Conservation (phyloP, 164 flowering plant species). For the Taxillus chinensis region DNA sequence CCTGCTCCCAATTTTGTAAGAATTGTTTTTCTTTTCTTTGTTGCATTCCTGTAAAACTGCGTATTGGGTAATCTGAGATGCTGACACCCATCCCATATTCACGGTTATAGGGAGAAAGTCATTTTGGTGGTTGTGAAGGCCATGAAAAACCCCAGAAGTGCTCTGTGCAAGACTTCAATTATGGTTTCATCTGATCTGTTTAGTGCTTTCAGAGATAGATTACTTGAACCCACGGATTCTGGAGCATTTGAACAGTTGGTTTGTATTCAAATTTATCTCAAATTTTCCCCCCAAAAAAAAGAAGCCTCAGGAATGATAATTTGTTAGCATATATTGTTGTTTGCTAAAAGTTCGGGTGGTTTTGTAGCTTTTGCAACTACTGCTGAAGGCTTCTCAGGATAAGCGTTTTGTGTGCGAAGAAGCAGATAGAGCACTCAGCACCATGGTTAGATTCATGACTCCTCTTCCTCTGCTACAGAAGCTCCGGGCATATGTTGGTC, state of each 20-base stretch:
- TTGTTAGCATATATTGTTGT: neutral
- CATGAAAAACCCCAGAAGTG: constrained; percentile 95
- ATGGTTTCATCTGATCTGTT: constrained; percentile 87
- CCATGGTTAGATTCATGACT: constrained; percentile 51
- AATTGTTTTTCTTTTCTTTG: neutral
- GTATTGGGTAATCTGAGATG: neutral
- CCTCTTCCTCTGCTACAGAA: constrained; percentile 61
- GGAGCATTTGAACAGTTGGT: constrained; percentile 69
- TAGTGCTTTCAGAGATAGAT: constrained; percentile 46
- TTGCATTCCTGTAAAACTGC: neutral
- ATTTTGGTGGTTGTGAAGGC: constrained; percentile 55
- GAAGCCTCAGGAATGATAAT: no score
- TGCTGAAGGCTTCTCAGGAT: constrained; percentile 88
- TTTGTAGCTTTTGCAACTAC: constrained; percentile 63
- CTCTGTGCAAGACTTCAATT: constrained; percentile 76
- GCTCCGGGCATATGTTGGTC: constrained; percentile 44
- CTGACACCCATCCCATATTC: neutral
- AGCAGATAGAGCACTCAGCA: constrained; percentile 55
- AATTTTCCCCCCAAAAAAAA: no score
- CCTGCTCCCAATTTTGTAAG: constrained; percentile 65
- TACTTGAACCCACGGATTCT: constrained; percentile 32
- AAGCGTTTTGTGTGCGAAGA: constrained; percentile 90
- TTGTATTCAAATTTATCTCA: neutral
- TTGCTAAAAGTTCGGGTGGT: neutral
- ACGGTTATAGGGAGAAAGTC: constrained; percentile 50